Percentiles rank a stretch among this genome's conserved stretches.
phyloP scores from a whole-genome alignment of 2,329 filamentous ascomycete genomes.

The Endoconidiophora laricicola region DNA sequence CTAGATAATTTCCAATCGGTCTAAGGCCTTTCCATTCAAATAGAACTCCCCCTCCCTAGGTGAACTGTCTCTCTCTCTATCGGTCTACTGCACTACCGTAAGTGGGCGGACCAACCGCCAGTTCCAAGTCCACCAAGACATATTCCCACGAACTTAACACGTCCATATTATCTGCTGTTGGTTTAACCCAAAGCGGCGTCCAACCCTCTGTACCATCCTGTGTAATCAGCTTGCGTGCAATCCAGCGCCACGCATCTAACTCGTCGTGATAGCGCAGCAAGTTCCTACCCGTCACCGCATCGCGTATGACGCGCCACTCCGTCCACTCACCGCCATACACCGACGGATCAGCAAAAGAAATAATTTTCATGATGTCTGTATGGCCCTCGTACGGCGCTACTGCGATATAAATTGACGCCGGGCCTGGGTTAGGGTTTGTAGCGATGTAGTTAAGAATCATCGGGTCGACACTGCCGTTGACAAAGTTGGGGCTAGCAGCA shows the following conservation, averaged over 20 bases:
- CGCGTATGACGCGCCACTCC: not conserved
- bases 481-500: not conserved
- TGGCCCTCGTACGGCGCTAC: too few species aligned
- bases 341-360: too few species aligned
- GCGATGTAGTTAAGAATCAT: not conserved
- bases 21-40: too few species aligned
- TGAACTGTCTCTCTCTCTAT: not conserved
- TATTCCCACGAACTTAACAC: not conserved
- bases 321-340: too few species aligned
- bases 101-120: not conserved
- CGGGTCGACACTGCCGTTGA: not conserved
- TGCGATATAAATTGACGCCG: not conserved
- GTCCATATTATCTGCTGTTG: not conserved
- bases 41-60: too few species aligned
- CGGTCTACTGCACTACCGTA: not conserved
- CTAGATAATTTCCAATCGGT: too few species aligned
- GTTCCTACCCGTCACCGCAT: not conserved
- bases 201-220: not conserved
- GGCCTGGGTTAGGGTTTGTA: not conserved
- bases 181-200: not conserved
- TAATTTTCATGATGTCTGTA: too few species aligned
- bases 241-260: not conserved
- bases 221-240: not conserved
- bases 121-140: not conserved
- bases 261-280: not conserved